phyloP scores from a whole-genome alignment of 129 eudicot genomes.

The Gnaphalium uliginosum region DNA sequence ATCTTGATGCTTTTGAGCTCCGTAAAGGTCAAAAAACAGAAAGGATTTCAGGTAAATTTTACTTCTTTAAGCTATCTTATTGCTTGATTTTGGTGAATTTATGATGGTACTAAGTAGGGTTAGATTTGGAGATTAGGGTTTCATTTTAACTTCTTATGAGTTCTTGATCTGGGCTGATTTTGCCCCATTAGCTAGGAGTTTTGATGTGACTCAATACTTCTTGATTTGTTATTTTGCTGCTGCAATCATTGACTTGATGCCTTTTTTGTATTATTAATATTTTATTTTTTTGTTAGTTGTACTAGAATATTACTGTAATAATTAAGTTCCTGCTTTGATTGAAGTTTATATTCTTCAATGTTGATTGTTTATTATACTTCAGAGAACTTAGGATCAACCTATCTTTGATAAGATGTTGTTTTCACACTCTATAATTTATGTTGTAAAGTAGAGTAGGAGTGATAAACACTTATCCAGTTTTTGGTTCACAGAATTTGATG shows the following conservation, averaged over 20 bases:
- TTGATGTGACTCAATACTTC: background rate
- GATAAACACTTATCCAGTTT: background rate
- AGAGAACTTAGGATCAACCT: conserved; percentile 14
- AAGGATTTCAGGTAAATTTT: conserved; percentile 69
- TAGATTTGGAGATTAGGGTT: conserved; percentile 23
- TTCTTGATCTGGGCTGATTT: conserved; percentile 23
- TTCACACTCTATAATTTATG: background rate
- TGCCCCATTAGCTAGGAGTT: background rate
- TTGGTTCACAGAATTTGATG: background rate
- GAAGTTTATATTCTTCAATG: background rate
- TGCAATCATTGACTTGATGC: background rate
- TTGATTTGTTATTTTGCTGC: background rate
- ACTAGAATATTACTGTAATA: background rate
- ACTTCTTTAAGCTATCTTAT: background rate
- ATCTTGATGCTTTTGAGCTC: conserved; percentile 56
- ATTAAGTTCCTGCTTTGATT: conserved; percentile 11
- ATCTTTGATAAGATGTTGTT: background rate
- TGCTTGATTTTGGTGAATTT: conserved; percentile 1
- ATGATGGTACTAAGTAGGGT: background rate
- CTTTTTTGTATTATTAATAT: background rate
- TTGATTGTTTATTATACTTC: background rate
- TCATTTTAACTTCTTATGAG: conserved; percentile 20
- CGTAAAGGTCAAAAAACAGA: conserved; percentile 67
- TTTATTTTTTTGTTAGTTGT: background rate
- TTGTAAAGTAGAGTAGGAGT: conserved; percentile 5